Evolutionary conservation across 306 rosid genomes (phyloP).

Genomic region (Ochetophila trinervis): DNA sequence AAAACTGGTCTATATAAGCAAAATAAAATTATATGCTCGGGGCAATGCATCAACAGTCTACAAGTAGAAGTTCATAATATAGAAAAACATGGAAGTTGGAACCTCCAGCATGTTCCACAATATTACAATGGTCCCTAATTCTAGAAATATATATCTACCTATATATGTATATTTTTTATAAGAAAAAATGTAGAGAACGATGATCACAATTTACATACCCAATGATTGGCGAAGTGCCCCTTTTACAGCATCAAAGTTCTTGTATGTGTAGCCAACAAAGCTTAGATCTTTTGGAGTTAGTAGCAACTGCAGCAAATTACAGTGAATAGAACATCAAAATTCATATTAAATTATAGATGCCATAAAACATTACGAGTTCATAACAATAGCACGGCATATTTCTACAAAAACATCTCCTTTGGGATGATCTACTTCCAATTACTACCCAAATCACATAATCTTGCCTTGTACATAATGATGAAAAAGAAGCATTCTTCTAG

Average conservation of each 20-base stretch:
- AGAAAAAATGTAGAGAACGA: constrained; percentile 11
- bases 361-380: background rate
- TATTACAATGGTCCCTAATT: background rate
- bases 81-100: constrained; percentile 18
- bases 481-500: background rate
- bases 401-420: background rate
- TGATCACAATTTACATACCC: constrained; percentile 49
- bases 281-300: constrained; percentile 89
- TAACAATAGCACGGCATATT: background rate
- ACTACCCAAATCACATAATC: background rate
- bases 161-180: background rate
- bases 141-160: background rate
- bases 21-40: background rate
- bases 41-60: background rate
- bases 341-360: constrained; percentile 15
- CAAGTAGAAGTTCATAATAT: constrained; percentile 7
- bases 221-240: constrained; percentile 66
- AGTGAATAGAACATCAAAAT: constrained; percentile 12
- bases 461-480: background rate
- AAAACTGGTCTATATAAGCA: background rate
- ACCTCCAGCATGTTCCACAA: constrained; percentile 9
- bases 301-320: constrained; percentile 63
- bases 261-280: constrained; percentile 97
- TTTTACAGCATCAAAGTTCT: constrained; percentile 95
- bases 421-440: background rate